Percentiles rank a stretch among this genome's conserved stretches.
Evolutionary conservation across 1,139 yeast genomes (phyloP).

Genomic region (Protomyces gravidus): DNA sequence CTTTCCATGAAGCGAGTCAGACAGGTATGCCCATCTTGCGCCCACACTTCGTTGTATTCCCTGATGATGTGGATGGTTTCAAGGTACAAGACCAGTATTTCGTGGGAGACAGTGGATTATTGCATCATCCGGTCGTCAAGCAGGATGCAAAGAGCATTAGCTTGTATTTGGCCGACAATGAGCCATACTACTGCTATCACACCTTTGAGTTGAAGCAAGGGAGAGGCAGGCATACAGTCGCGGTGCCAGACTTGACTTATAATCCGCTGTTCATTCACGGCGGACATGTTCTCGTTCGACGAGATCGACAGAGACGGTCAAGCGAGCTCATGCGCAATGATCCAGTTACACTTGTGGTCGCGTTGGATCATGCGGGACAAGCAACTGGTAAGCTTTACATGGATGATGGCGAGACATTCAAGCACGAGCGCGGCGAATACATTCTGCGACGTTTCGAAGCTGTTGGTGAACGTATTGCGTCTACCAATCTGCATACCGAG

Average conservation of each 20-base stretch:
- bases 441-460: constrained; percentile 41
- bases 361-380: constrained; percentile 49
- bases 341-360: constrained; percentile 74
- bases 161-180: constrained; percentile 62
- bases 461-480: constrained; percentile 32
- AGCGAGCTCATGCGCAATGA: constrained; percentile 70
- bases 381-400: constrained; percentile 66
- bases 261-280: constrained; percentile 74
- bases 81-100: constrained; percentile 79
- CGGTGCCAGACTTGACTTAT: constrained; percentile 52
- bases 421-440: constrained; percentile 52
- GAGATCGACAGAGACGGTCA: constrained; percentile 75
- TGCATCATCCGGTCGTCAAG: constrained; percentile 77
- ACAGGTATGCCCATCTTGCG: constrained; percentile 64
- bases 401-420: constrained; percentile 79
- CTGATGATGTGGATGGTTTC: constrained; percentile 51
- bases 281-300: constrained; percentile 66
- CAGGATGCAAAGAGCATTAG: constrained; percentile 48
- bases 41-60: constrained; percentile 68
- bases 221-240: constrained; percentile 42
- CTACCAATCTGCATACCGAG: constrained; percentile 33
- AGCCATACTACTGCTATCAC: constrained; percentile 52
- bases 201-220: constrained; percentile 48
- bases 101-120: constrained; percentile 64
- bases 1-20: constrained; percentile 61